Conservation (phyloP, 2,329 filamentous ascomycete genomes). For the Penicillium frequentans region DNA sequence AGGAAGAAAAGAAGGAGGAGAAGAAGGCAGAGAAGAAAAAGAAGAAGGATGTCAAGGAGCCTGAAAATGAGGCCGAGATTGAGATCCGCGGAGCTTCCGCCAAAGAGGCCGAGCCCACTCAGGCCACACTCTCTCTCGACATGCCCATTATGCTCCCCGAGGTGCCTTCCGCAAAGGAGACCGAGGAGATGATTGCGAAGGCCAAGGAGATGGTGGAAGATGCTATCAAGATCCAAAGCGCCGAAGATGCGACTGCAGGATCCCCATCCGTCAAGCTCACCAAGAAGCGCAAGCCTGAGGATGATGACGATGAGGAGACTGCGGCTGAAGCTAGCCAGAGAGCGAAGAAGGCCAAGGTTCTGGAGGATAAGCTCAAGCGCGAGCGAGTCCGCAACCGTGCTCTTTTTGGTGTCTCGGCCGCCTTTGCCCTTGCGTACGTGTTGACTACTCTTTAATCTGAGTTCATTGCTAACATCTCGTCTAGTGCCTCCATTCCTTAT, state of each 20-base stretch:
- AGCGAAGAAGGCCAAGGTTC: constrained; percentile 67
- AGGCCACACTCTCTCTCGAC: constrained; percentile 73
- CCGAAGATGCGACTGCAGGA: constrained; percentile 37
- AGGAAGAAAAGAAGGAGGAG: constrained; percentile 25
- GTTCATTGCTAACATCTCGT: constrained; percentile 17
- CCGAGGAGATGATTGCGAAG: constrained; percentile 78
- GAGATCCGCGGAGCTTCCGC: constrained; percentile 42
- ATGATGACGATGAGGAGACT: constrained; percentile 49
- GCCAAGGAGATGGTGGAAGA: constrained; percentile 86
- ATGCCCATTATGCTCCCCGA: constrained; percentile 67
- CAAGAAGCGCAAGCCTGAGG: constrained; percentile 73
- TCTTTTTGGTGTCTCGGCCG: constrained; percentile 80
- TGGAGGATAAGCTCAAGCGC: constrained; percentile 78
- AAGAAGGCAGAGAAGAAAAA: constrained; percentile 26
- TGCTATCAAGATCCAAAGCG: constrained; percentile 53
- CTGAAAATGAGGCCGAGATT: background rate
- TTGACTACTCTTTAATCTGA: background rate
- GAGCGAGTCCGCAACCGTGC: constrained; percentile 84
- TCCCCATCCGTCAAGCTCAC: constrained; percentile 35
- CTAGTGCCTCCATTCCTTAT: constrained; percentile 49
- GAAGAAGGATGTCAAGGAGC: constrained; percentile 50
- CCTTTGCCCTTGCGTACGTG: constrained; percentile 86
- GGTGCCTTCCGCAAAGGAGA: constrained; percentile 73
- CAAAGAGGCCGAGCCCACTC: constrained; percentile 61
- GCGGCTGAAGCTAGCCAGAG: constrained; percentile 46